A percentile compares a stretch with the other conserved stretches of the same genome.
These are phyloP conservation scores for Flaveria robusta DNA, from an alignment of 129 eudicot genomes.

Conservation along the genomic window DNA sequence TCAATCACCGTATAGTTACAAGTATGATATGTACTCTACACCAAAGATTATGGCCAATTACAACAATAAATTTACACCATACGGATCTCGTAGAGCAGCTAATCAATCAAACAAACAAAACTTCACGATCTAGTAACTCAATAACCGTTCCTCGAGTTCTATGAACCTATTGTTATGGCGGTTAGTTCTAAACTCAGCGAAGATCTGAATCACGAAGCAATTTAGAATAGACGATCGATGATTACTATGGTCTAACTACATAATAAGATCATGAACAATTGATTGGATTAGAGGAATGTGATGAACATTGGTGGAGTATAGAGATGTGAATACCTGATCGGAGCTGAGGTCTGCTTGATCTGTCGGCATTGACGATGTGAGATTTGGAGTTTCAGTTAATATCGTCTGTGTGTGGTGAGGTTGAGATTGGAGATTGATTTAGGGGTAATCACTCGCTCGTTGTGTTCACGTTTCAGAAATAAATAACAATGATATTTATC, in stretches of 20 bases:
- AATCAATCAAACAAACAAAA: constrained; percentile 9
- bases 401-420: constrained; percentile 25
- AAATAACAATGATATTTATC: too few species aligned
- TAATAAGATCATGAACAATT: constrained; percentile 19
- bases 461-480: constrained; percentile 14
- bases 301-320: background rate
- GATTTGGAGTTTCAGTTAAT: constrained; percentile 14
- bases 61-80: constrained; percentile 13
- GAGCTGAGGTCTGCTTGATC: constrained; percentile 67
- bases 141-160: constrained; percentile 1
- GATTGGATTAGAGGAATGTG: constrained; percentile 6
- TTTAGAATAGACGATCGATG: background rate
- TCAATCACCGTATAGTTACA: background rate
- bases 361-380: constrained; percentile 40
- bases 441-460: constrained; percentile 22
- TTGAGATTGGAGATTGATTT: constrained; percentile 29
- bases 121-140: constrained; percentile 13
- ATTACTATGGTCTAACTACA: background rate
- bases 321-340: constrained; percentile 51
- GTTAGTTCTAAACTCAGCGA: constrained; percentile 16
- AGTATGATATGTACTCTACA: background rate
- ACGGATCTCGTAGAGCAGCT: constrained; percentile 2
- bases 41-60: background rate
- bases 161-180: background rate
- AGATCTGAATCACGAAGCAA: constrained; percentile 19